Conservation (phyloP, 1,139 yeast genomes). For the Arxiozyma telluris region DNA sequence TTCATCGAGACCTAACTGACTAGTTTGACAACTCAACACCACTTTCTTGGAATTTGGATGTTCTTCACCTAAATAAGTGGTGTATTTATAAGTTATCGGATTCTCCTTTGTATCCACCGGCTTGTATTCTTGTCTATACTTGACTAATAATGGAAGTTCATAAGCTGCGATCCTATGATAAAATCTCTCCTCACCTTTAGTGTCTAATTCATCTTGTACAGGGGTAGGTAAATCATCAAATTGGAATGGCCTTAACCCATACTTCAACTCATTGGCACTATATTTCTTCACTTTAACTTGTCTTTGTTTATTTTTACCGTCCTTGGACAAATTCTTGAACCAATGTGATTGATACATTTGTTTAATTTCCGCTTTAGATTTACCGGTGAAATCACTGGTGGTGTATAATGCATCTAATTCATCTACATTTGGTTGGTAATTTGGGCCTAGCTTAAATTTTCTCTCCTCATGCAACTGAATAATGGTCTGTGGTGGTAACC, state of each 20-base stretch:
- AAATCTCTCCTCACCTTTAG: slow-evolving; percentile 53
- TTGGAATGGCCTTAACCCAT: slow-evolving; percentile 32
- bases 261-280: slow-evolving; percentile 18
- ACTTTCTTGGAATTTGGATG: slow-evolving; percentile 70
- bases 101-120: slow-evolving; percentile 40
- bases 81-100: slow-evolving; percentile 61
- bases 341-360: slow-evolving; percentile 25
- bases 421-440: slow-evolving; percentile 44
- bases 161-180: slow-evolving; percentile 79
- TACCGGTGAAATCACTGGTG: slow-evolving; percentile 34
- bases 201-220: slow-evolving; percentile 53
- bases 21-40: slow-evolving; percentile 45
- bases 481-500: slow-evolving; percentile 54
- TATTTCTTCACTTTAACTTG: slow-evolving; percentile 10
- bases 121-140: slow-evolving; percentile 57
- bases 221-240: slow-evolving; percentile 53
- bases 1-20: slow-evolving; percentile 44
- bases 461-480: slow-evolving; percentile 54
- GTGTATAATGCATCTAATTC: slow-evolving; percentile 40
- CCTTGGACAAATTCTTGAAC: neutral
- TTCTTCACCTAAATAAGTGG: slow-evolving; percentile 64
- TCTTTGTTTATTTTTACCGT: neutral
- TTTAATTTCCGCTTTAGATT: slow-evolving; percentile 27
- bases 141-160: slow-evolving; percentile 77
- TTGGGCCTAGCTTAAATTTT: slow-evolving; percentile 46